These are phyloP conservation scores for Fomitopsis serialis DNA, from an alignment of 768 basidiomycete species.

Conservation along the genomic window DNA sequence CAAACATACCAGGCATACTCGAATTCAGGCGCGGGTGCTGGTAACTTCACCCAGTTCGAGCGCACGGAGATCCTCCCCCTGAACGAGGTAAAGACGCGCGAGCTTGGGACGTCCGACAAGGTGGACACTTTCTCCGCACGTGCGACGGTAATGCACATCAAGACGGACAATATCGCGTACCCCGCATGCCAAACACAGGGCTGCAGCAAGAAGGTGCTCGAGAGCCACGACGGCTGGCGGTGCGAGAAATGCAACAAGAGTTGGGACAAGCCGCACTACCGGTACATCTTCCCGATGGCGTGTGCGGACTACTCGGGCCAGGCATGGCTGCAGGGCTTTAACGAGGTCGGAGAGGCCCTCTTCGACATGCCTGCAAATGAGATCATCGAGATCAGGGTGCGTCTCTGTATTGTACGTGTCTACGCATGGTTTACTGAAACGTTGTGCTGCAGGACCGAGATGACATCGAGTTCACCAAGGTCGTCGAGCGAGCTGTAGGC, in stretches of 20 bases:
- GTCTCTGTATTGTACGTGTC: background rate
- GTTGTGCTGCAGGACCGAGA: slow-evolving; percentile 44
- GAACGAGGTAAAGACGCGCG: slow-evolving; percentile 71
- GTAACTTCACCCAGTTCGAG: slow-evolving; percentile 43
- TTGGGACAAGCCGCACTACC: slow-evolving; percentile 60
- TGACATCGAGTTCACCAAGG: slow-evolving; percentile 49
- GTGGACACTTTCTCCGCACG: slow-evolving; percentile 74
- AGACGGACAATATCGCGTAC: slow-evolving; percentile 75
- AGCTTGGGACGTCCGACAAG: slow-evolving; percentile 72
- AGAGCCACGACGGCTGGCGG: slow-evolving; percentile 66
- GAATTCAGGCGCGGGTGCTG: slow-evolving; percentile 33
- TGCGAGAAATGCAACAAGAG: slow-evolving; percentile 90
- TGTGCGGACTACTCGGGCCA: slow-evolving; percentile 89
- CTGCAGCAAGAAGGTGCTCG: slow-evolving; percentile 88
- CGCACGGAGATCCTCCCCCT: slow-evolving; percentile 71
- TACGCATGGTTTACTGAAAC: background rate
- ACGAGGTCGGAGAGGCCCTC: slow-evolving; percentile 77
- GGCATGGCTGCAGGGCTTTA: slow-evolving; percentile 93
- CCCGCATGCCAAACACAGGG: slow-evolving; percentile 77
- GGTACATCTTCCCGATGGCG: slow-evolving; percentile 80
- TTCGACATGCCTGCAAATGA: slow-evolving; percentile 80
- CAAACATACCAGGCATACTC: slow-evolving; percentile 71
- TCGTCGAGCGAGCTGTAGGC: slow-evolving; percentile 62
- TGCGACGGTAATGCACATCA: slow-evolving; percentile 87
- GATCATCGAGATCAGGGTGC: slow-evolving; percentile 66